Base-by-base conservation (phyloP, 805 yeast genomes). In the Clavispora vitiphila region DNA sequence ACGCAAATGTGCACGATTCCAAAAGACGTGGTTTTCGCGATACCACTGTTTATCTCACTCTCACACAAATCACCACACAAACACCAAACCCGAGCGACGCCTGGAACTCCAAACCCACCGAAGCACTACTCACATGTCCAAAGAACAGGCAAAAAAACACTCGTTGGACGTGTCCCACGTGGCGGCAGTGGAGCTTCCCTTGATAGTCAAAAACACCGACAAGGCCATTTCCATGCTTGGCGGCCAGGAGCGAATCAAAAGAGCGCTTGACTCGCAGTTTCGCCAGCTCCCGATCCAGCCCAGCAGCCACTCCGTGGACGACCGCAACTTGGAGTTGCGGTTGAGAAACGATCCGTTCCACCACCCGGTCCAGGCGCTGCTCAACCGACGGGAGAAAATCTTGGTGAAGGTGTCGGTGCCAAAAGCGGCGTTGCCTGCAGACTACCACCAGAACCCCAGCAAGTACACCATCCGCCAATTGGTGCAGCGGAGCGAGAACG, bases 101-200 rank as follows among this genome's bases (percentile, higher is more conserved):
- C n/a, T n/a, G n/a, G n/a, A n/a, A n/a, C n/a, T n/a, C n/a, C n/a
- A n/a, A n/a, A n/a, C n/a, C n/a, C n/a, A n/a, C n/a, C n/a, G n/a
- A n/a, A n/a, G n/a, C n/a, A n/a, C n/a, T n/a, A n/a, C n/a, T n/a
- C n/a, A n/a, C 25, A 49, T 47, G 49, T 44, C 41, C 30, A 37
- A 41, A 14, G 38, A 37, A 21, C 35, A 42, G 14, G 86, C 86
- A 1, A 71, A 73, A 36, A 77, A 74, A 49, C 75, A 74, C 55
- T 74, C 84, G 9, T 61, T 86, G 55, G 93, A 86, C 50, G 71
- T 86, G 1, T 93, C 95, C 8, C 80, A 81, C 51, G 79, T 80
- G 19, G 72, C 85, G 4, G 76, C 90, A 2, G 75, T 90, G 14
- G 97, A 90, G 55, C 72, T 84, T 44, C 97, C 97, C 0, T 62